phyloP scores from a whole-genome alignment of 805 yeast genomes.

The Scheffersomyces stipitis region DNA sequence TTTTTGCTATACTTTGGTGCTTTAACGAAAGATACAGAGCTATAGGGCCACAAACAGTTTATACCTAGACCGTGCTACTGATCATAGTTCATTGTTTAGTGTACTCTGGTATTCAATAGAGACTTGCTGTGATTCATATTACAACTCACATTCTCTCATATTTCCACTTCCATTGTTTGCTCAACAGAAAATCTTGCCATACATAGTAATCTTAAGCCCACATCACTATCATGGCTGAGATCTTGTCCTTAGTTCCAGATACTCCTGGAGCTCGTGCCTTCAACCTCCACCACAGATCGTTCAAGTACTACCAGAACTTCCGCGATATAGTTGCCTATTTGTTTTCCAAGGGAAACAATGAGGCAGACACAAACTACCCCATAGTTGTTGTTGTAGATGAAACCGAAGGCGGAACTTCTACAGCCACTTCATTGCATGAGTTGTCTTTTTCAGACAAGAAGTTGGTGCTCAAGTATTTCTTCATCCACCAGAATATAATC shows the following conservation, averaged over 20 bases:
- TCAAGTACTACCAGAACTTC: conserved; percentile 7
- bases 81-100: too few species aligned
- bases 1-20: too few species aligned
- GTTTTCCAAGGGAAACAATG: conserved; percentile 32
- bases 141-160: too few species aligned
- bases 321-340: conserved; percentile 20
- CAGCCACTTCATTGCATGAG: conserved; percentile 16
- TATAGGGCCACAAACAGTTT: too few species aligned
- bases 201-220: too few species aligned
- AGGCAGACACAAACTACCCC: conserved; percentile 32
- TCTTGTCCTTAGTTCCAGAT: conserved; percentile 6
- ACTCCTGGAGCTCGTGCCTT: neutral
- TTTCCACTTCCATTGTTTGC: too few species aligned
- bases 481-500: conserved; percentile 37
- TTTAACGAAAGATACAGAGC: too few species aligned
- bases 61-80: too few species aligned
- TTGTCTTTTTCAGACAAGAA: conserved; percentile 26
- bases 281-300: neutral
- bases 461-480: conserved; percentile 35
- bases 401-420: conserved; percentile 1
- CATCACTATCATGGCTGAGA: conserved; percentile 20
- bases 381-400: conserved; percentile 27
- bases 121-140: too few species aligned
- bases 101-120: too few species aligned
- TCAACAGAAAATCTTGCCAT: too few species aligned